These are phyloP conservation scores for Pleomassaria siparia DNA, from an alignment of 2,329 filamentous ascomycete species.

Conservation along the genomic window DNA sequence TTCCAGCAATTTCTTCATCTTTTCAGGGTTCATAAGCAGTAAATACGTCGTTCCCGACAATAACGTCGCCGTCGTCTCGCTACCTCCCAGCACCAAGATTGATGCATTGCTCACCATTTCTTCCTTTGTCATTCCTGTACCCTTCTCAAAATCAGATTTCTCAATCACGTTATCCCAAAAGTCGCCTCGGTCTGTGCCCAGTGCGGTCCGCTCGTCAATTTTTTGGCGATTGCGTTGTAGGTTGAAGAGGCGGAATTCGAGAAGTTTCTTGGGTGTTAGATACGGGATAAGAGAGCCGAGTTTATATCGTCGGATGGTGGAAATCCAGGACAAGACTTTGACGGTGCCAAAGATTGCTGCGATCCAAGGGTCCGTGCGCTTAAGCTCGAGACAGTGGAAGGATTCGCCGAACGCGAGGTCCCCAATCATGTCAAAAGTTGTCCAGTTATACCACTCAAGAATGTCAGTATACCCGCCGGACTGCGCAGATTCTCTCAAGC, in stretches of 20 bases:
- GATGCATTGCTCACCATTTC: conserved; percentile 35
- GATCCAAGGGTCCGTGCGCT: conserved; percentile 35
- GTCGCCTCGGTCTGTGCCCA: conserved; percentile 25
- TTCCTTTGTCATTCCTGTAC: conserved; percentile 25
- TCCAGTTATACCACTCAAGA: conserved; percentile 14
- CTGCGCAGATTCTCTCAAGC: conserved; percentile 3
- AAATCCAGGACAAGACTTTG: conserved; percentile 14
- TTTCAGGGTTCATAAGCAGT: conserved; percentile 16
- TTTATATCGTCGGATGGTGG: conserved; percentile 19
- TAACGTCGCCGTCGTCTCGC: conserved; percentile 42
- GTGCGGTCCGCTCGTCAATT: conserved; percentile 24
- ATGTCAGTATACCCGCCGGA: conserved; percentile 6
- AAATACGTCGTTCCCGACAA: conserved; percentile 34
- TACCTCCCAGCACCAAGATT: conserved; percentile 39
- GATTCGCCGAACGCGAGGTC: conserved; percentile 55
- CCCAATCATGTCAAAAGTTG: conserved; percentile 33
- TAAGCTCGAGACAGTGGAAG: conserved; percentile 25
- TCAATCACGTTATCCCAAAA: conserved; percentile 23
- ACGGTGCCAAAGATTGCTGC: conserved; percentile 21
- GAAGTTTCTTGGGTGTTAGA: conserved; percentile 5
- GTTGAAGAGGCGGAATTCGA: conserved; percentile 4
- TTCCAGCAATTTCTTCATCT: conserved; percentile 11
- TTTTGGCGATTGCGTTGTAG: conserved; percentile 17
- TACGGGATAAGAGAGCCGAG: not conserved
- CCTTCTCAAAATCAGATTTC: conserved; percentile 28